Evolutionary conservation across 176 grass and related monocot species (phyloP).

Genomic region (Luzula sylvatica): DNA sequence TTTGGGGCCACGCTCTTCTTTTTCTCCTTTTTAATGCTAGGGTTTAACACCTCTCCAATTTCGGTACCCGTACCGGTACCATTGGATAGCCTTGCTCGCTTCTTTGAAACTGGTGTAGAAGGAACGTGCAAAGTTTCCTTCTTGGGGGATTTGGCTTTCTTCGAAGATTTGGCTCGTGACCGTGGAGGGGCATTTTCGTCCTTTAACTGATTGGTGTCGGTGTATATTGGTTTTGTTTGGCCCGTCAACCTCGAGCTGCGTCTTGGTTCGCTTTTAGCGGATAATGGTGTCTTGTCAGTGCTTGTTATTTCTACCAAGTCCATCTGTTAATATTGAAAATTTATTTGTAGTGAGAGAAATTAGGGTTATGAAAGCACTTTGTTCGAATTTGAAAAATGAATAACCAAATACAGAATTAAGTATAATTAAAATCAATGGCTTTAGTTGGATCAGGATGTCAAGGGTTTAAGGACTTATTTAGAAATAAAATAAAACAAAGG

Average conservation of each 20-base stretch:
- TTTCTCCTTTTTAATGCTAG: no score
- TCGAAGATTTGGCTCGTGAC: background rate
- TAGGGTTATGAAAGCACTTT: no score
- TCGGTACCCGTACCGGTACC: background rate
- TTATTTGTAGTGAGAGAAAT: no score
- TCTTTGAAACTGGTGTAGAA: no score
- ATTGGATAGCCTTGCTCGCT: background rate
- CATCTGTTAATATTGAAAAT: background rate
- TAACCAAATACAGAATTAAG: no score
- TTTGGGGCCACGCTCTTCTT: no score
- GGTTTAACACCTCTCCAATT: background rate
- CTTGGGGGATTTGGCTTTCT: background rate
- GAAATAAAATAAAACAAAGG: no score
- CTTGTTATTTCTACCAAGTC: background rate
- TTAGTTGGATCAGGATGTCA: no score
- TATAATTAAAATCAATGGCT: no score
- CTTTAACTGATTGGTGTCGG: background rate
- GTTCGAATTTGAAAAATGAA: no score
- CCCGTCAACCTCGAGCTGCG: background rate
- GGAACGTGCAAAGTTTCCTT: background rate
- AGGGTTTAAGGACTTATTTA: no score
- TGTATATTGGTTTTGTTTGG: slow-evolving; percentile 1
- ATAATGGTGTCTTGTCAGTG: background rate
- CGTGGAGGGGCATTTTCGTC: background rate
- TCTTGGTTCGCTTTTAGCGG: background rate